These are phyloP conservation scores for Hordeum marinum DNA, from an alignment of 176 grass and related monocot genomes.

Conservation along the genomic window DNA sequence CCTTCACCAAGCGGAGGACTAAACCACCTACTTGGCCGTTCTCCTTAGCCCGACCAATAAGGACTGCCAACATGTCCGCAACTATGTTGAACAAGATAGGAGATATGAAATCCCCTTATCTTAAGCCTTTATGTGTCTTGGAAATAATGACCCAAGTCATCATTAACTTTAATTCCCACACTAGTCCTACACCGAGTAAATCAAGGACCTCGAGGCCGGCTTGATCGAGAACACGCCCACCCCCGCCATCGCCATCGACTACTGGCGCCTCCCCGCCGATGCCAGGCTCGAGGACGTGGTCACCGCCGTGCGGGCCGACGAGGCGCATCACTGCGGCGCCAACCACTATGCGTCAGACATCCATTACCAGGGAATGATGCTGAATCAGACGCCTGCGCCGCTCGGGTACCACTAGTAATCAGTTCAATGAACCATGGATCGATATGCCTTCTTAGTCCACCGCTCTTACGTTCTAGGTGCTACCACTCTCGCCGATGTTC, in stretches of 20 bases:
- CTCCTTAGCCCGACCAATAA: too few relatives aligned
- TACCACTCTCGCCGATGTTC: neutral
- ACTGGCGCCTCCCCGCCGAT: slow-evolving; percentile 65
- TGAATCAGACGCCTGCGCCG: slow-evolving; percentile 71
- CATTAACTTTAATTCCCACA: too few relatives aligned
- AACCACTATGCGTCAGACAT: slow-evolving; percentile 82
- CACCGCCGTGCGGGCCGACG: slow-evolving; percentile 81
- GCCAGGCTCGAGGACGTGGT: slow-evolving; percentile 95
- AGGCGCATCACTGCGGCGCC: slow-evolving; percentile 91
- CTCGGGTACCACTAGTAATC: slow-evolving; percentile 68
- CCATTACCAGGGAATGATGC: slow-evolving; percentile 79
- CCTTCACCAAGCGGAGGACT: too few relatives aligned
- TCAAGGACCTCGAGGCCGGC: slow-evolving; percentile 77
- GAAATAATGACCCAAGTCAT: too few relatives aligned
- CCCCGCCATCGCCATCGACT: slow-evolving; percentile 63
- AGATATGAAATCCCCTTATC: too few relatives aligned
- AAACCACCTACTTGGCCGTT: too few relatives aligned
- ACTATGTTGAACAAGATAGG: too few relatives aligned
- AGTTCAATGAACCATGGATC: neutral
- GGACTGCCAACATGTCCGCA: too few relatives aligned
- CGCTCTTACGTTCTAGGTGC: neutral
- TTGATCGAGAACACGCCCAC: slow-evolving; percentile 52
- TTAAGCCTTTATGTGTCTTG: too few relatives aligned
- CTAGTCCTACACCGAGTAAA: slow-evolving; percentile 88
- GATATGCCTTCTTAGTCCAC: neutral